Base-by-base conservation (phyloP, 2,329 filamentous ascomycete species). In the Chaetoscypha palmicola region DNA sequence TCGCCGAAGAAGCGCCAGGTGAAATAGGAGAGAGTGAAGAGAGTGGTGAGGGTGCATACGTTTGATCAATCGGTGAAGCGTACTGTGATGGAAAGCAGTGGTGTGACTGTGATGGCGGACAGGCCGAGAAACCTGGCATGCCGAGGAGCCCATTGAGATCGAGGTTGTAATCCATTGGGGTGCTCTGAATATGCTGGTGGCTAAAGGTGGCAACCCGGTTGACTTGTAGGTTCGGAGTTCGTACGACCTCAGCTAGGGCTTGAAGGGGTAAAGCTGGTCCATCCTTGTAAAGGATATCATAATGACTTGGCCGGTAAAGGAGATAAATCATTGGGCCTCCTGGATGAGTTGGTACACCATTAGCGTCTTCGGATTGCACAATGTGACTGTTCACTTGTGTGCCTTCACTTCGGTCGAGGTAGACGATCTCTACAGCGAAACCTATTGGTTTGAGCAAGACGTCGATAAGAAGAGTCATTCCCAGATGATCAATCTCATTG, bases 401-500 rank as follows among this genome's bases (percentile, higher is more conserved):
- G 14, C 89, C 90, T 35, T 79, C 72, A 57, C 86, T 95, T 55
- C 88, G 80, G 62, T 97, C 92, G 7, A 98, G 77, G 61, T 97
- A 96, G 42, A 88, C 80, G 50, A 97, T 86, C 60, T 96, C 88
- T 16, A 97, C 76, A 3, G 82, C 79, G 51, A 96, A 79, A 12
- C 81, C 80, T 38, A 82, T 81, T 5, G 84, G 86, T 59, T 86
- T 83, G 50, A 97, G 77, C 3, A 97, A 73, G 20, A 88, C 76
- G 51, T 91, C 81, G 49, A 83, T 77, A 38, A 97, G 70, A 2
- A 87, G 78, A 47, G 79, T 79, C 50, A 97, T 73, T 33, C 87
- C 86, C n/a, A 95, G 69, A 57, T 96, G 81, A 55, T 98, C 92
- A 50, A 97, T 94, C 67, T 97, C 91, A 39, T 81, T 79, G 54